Base-by-base conservation (phyloP, 331 rosid genomes). In the Malus hybrid region DNA sequence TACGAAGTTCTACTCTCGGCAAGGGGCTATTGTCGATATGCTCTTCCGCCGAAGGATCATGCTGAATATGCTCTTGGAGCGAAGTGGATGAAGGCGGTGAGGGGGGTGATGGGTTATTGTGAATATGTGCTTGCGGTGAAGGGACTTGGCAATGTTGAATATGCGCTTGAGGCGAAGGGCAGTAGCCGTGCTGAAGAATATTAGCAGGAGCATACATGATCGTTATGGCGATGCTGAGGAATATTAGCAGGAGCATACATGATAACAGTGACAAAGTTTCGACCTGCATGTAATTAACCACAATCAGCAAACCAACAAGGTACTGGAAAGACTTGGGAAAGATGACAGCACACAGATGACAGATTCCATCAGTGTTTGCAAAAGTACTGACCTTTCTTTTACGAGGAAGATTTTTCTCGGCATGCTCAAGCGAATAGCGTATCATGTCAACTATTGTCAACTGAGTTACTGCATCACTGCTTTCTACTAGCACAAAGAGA, bases 381-480 rank as follows among this genome's bases (percentile, higher is more conserved):
- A 55, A 59, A 76, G 73, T 72, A 70, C 84, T 55, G 73, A 89
- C 97, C 93, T 83, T 88, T 52, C 19, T 61, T 84, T 83, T 87
- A 64, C 32, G 88, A 56, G 90, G 83, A 76, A 88, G 77, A 80
- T 89, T 84, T 83, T 85, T 87, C 59, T 93, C 97, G 39, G 98
- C 92, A 72, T 87, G 98, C 80, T 81, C 97, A 74, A 93, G 90
- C 36, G 90, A 78, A 79, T 86, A 86, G 48, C 78, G 80, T 72
- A 93, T 71, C 97, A 93, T 86, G 79, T 84, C 85, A 70, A 85
- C 34, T 55, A 90, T 85, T 44, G 89, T 69, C 76, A 86, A 63
- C 72, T 82, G 83, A 18, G 90, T 90, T 50, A 71, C 90, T 5
- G 64, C 80, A 83, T 85, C 89, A 75, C 79, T 83, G 67, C 77